Conservation (phyloP, 768 basidiomycete genomes). For the Rhizopogon vinicolor region DNA sequence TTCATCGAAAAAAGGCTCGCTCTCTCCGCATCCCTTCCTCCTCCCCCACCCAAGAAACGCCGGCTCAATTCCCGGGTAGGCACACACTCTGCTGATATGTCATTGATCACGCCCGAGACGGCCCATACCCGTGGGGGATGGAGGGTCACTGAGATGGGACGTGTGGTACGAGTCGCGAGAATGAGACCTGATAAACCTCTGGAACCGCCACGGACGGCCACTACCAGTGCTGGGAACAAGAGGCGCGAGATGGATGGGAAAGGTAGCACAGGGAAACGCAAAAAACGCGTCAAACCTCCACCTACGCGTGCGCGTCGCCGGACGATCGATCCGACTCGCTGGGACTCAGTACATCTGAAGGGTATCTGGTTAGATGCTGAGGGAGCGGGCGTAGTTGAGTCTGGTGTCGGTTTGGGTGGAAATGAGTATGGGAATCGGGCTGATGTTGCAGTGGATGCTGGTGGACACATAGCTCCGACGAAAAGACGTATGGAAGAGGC, state of each 20-base stretch:
- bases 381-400: not conserved
- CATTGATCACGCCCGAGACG: slow-evolving; percentile 55
- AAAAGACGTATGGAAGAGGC: not conserved
- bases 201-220: slow-evolving; percentile 13
- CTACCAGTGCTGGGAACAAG: slow-evolving; percentile 3
- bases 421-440: no score
- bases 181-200: slow-evolving; percentile 71
- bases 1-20: slow-evolving; percentile 4
- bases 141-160: slow-evolving; percentile 63
- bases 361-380: slow-evolving; percentile 58
- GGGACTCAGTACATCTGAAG: slow-evolving; percentile 65
- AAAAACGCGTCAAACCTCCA: slow-evolving; percentile 43
- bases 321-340: slow-evolving; percentile 70
- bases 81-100: slow-evolving; percentile 57
- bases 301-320: slow-evolving; percentile 53
- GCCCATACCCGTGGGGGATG: slow-evolving; percentile 53
- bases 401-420: not conserved
- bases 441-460: not conserved
- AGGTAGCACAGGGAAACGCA: slow-evolving; percentile 32
- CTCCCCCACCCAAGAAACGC: slow-evolving; percentile 36
- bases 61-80: slow-evolving; percentile 35
- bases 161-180: slow-evolving; percentile 59
- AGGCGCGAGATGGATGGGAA: slow-evolving; percentile 11
- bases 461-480: not conserved
- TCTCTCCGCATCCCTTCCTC: slow-evolving; percentile 12